A percentile compares a stretch with the other conserved stretches of the same genome.
Evolutionary conservation across 768 basidiomycete species (phyloP).

Genomic region (Kondoa malvinella): DNA sequence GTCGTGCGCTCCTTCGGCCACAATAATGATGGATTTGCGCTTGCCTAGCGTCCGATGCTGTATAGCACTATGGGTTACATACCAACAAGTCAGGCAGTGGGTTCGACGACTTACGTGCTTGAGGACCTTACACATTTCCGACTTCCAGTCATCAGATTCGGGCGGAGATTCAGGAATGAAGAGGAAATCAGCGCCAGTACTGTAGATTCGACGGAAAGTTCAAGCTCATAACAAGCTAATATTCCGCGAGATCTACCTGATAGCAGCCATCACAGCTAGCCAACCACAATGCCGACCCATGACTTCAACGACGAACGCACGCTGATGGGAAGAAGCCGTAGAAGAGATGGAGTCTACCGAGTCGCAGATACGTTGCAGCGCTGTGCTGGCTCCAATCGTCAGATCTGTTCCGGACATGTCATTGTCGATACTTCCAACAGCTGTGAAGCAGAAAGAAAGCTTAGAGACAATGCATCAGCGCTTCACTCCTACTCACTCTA

Average conservation of each 20-base stretch:
- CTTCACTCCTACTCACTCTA: too few relatives aligned
- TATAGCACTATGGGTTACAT: background rate
- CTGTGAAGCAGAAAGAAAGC: background rate
- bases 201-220: slow-evolving; percentile 35
- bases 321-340: slow-evolving; percentile 84
- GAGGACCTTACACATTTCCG: slow-evolving; percentile 73
- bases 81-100: background rate
- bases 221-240: background rate
- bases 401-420: slow-evolving; percentile 97
- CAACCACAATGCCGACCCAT: slow-evolving; percentile 99
- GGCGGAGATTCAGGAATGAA: slow-evolving; percentile 95
- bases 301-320: slow-evolving; percentile 94
- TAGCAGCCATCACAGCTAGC: slow-evolving; percentile 81
- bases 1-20: slow-evolving; percentile 92
- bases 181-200: slow-evolving; percentile 76
- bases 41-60: slow-evolving; percentile 85
- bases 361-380: slow-evolving; percentile 75
- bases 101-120: slow-evolving; percentile 43
- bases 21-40: slow-evolving; percentile 94
- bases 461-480: too few relatives aligned
- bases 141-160: slow-evolving; percentile 61
- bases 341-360: slow-evolving; percentile 96
- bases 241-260: slow-evolving; percentile 43
- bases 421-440: slow-evolving; percentile 93
- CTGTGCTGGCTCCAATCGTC: slow-evolving; percentile 53